These are phyloP conservation scores for Dendrobium huoshanense DNA, from an alignment of 106 monocot species.

Conservation along the genomic window DNA sequence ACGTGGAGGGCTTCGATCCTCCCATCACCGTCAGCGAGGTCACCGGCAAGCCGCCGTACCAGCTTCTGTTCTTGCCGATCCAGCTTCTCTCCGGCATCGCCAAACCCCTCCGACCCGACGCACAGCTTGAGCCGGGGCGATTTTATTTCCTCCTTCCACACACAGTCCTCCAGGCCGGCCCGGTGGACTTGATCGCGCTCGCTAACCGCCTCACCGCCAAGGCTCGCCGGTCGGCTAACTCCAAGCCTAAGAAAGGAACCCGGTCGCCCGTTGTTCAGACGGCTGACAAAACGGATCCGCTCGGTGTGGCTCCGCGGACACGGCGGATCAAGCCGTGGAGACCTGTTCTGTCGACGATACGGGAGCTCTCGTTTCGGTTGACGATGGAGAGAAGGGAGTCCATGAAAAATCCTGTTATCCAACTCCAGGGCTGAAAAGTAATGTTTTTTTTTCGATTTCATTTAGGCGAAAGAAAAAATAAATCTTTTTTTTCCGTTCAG, in stretches of 20 bases:
- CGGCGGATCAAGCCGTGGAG: slow-evolving; percentile 30
- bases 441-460: neutral
- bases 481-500: neutral
- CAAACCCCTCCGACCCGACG: slow-evolving; percentile 26
- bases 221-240: slow-evolving; percentile 24
- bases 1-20: slow-evolving; percentile 46
- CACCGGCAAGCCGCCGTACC: slow-evolving; percentile 35
- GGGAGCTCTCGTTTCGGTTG: slow-evolving; percentile 46
- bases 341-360: slow-evolving; percentile 69
- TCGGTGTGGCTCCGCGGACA: neutral
- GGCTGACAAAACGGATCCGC: neutral
- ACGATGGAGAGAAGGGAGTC: slow-evolving; percentile 30
- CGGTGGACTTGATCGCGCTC: slow-evolving; percentile 41
- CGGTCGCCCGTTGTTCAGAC: neutral
- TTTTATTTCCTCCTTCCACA: slow-evolving; percentile 76
- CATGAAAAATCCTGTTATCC: neutral
- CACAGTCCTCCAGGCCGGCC: slow-evolving; percentile 42
- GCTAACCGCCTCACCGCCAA: slow-evolving; percentile 41
- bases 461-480: neutral
- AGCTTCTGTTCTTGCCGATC: slow-evolving; percentile 50
- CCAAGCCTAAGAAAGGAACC: slow-evolving; percentile 4
- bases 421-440: neutral
- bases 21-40: slow-evolving; percentile 46
- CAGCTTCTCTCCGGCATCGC: slow-evolving; percentile 34
- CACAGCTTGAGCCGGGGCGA: slow-evolving; percentile 48